phyloP scores from a whole-genome alignment of 352 stramenopile species.

The Pythium apleroticum region DNA sequence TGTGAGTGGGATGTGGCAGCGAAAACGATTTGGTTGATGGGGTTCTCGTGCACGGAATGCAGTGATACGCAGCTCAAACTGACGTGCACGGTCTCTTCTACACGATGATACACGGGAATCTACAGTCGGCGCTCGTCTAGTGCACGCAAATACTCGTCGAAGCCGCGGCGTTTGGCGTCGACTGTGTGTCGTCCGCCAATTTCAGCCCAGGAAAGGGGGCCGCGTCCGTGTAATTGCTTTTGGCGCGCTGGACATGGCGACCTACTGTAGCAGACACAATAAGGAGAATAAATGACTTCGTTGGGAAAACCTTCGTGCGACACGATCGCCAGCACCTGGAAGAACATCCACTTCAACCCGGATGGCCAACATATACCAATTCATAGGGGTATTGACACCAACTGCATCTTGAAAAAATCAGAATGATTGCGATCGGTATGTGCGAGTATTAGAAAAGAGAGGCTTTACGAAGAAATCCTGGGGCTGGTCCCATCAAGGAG shows the following conservation, averaged over 20 bases:
- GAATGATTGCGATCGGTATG: background rate
- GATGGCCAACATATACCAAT: conserved; percentile 9
- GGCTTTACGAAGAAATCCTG: conserved; percentile 9
- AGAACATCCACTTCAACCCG: conserved; percentile 21
- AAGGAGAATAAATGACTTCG: background rate
- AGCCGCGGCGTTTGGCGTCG: background rate
- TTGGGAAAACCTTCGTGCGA: conserved; percentile 12
- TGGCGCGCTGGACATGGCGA: conserved; percentile 16
- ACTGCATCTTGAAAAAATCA: background rate
- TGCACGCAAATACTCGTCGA: conserved; percentile 1
- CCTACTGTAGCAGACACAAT: conserved; percentile 18
- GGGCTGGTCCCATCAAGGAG: conserved; percentile 1
- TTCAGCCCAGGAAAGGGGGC: conserved; percentile 6
- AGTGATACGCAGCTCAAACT: conserved; percentile 5
- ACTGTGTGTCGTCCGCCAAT: conserved; percentile 13
- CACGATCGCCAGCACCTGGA: background rate
- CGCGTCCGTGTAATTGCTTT: conserved; percentile 9
- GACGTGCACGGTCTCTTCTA: background rate
- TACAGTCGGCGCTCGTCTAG: background rate
- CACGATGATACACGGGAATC: background rate
- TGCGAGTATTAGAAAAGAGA: background rate
- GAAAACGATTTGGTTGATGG: background rate
- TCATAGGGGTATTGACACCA: background rate
- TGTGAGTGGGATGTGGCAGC: background rate
- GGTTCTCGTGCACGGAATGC: background rate